Base-by-base conservation (phyloP, 2,329 filamentous ascomycete species). In the Nigrospora oryzae region DNA sequence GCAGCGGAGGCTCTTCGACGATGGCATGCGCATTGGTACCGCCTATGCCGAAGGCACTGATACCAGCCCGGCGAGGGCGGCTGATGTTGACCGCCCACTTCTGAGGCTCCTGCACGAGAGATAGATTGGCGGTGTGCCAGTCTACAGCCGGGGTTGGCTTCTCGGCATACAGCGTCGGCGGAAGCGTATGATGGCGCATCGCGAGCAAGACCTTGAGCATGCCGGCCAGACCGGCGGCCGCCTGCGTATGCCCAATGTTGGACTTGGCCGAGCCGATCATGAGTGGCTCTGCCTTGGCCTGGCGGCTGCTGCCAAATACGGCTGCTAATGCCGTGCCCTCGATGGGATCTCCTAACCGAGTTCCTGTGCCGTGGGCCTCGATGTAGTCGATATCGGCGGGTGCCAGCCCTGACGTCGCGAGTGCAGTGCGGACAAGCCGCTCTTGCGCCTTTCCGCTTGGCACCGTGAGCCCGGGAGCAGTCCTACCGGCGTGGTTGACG, bases 241-340 rank as follows among this genome's bases (percentile, higher is more conserved):
- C 64, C 53, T 69, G 63, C 1, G 56, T 56, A 45, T 70, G 67
- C 2, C 67, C 67, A 33, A 69, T 55, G 17, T 68, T 62, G 3
- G 60, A 50, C 57, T 68, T 60, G 51, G 58, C 44, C 1, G 59
- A 61, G 17, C 61, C 61, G 23, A 63, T 16, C 32, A 48, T 38
- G 33, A 55, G 45, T 13, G 50, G 48, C 3, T 47, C 35, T 13
- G 35, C 35, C 14, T 6, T 36, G 35, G 35, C 10, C n/a, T 36
- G 41, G 40, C 12, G 41, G 37, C 32, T 16, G 38, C 44, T n/a
- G 32, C 32, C 12, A 46, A 55, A 53, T 7, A 55, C 51, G 34
- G 50, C 49, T 2, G 48, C 50, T n/a, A 53, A 45, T 13, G 53
- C 48, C 7, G 43, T 46, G 33, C 45, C 38, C 34, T 46, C 44